Evolutionary conservation across 495 filamentous ascomycete genomes (phyloP), one percentile per base, ranked within the genome.

Genomic region (Daldinia caldariorum): DNA sequence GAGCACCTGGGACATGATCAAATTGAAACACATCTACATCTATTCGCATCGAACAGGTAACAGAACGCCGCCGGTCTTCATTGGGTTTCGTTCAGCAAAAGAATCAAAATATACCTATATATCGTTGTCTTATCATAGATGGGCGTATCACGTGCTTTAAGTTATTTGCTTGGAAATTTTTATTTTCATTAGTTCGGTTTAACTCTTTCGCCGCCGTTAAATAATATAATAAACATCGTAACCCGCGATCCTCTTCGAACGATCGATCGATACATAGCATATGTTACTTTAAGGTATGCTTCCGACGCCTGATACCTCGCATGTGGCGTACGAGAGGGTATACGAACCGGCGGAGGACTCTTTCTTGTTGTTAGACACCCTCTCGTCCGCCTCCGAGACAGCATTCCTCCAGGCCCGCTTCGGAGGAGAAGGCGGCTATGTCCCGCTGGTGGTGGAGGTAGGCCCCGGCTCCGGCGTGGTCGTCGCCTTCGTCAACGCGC

Each of bases 301-400:
- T 14, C 94, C 94, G 8, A 99, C 94, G 10, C 95, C 95, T 1
- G 91, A 91, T 57, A 99, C 95, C 16, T 89, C 90, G 20, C 95
- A 99, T 81, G 90, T 97, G 61, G 86, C 91, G 61, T 93, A 92
- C 78, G 83, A 91, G 76, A 88, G 88, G 31, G 87, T 97, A 72
- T 99, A 99, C 80, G 92, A 97, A 76, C 95, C 95, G 45, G 89
- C 94, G 10, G 95, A 97, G 80, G 95, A 99, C 79, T 96, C 93
- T 16, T 98, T 90, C 77, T 87, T 99, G n/a, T 84, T 99, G 37
- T 86, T 99, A 29, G 95, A 99, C 82, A 95, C 93, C 0, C 84
- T 99, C 31, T 92, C 93, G n/a, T 89, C 89, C 4, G 43, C 80
- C 9, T 75, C 85, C 12, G 92, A 97, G 79, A 90, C 86, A 5